Conservation (phyloP, 2,329 filamentous ascomycete genomes). For the Colletotrichum sojae region DNA sequence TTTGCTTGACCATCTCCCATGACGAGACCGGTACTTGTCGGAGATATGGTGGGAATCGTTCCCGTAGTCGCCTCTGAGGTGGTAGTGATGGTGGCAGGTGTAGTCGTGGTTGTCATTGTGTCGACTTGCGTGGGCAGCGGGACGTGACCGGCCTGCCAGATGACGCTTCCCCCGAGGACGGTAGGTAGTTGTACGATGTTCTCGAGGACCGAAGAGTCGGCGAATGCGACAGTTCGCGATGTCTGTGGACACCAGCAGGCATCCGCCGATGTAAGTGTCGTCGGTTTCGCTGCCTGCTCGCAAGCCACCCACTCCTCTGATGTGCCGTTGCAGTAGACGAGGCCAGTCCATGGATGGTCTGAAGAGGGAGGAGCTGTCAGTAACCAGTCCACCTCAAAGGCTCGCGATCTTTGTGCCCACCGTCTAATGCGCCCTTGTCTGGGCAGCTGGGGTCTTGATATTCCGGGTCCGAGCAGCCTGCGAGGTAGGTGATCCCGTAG, state of each 20-base stretch:
- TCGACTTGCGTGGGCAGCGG: constrained; percentile 39
- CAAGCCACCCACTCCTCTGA: constrained; percentile 51
- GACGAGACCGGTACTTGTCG: not conserved
- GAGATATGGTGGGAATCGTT: not conserved
- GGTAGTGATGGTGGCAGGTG: not conserved
- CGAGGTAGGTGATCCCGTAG: constrained; percentile 52
- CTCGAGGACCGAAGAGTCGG: constrained; percentile 44
- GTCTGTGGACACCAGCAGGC: constrained; percentile 49
- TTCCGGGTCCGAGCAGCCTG: constrained; percentile 53
- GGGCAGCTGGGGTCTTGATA: constrained; percentile 52
- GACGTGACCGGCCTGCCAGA: constrained; percentile 45
- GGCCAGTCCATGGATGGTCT: constrained; percentile 50
- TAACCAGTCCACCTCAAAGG: not conserved
- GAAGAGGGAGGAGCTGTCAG: too few species aligned
- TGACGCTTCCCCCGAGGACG: constrained; percentile 45
- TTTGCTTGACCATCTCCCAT: constrained; percentile 7
- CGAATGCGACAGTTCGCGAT: constrained; percentile 46
- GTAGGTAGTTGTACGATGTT: constrained; percentile 48
- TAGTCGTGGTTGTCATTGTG: not conserved
- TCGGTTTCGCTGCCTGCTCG: constrained; percentile 43
- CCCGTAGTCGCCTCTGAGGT: not conserved
- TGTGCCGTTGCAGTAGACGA: constrained; percentile 52
- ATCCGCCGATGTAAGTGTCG: constrained; percentile 44
- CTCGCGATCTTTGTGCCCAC: constrained; percentile 6
- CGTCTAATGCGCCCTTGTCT: constrained; percentile 45